Conservation (phyloP, 306 rosid genomes). For the Senna tora region DNA sequence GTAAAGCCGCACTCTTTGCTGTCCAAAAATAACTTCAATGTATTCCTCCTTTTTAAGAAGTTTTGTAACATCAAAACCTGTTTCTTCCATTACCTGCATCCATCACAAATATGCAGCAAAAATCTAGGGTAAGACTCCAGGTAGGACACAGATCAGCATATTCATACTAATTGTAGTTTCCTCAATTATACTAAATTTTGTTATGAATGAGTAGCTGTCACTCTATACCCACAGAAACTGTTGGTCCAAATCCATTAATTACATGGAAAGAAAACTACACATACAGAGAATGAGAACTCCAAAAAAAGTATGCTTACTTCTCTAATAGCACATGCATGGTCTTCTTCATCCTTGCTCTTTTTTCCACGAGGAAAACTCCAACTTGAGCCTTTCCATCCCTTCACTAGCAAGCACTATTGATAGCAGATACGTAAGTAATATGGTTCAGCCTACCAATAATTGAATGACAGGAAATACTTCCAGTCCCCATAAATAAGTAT, state of each 20-base stretch:
- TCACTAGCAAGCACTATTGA: conserved; percentile 88
- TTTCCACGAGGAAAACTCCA: conserved; percentile 99
- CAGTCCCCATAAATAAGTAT: background rate
- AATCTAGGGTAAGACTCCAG: conserved; percentile 21
- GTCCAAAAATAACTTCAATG: conserved; percentile 84
- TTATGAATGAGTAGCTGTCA: conserved; percentile 12
- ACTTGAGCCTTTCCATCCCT: conserved; percentile 99
- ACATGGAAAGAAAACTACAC: conserved; percentile 19
- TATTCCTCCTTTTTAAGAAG: conserved; percentile 74
- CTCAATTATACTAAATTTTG: conserved; percentile 27
- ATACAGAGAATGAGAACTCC: conserved; percentile 12
- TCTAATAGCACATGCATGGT: conserved; percentile 92
- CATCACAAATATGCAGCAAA: conserved; percentile 37
- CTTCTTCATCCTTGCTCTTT: conserved; percentile 98
- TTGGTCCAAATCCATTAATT: background rate
- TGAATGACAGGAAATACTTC: conserved; percentile 14
- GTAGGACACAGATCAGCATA: conserved; percentile 12
- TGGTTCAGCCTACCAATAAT: conserved; percentile 16
- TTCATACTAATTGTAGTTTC: conserved; percentile 10
- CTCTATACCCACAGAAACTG: conserved; percentile 21
- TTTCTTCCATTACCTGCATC: conserved; percentile 92
- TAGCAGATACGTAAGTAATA: conserved; percentile 38
- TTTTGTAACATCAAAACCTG: conserved; percentile 84
- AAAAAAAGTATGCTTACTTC: conserved; percentile 64
- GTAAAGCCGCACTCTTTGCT: conserved; percentile 94